These are phyloP conservation scores for Vanilla planifolia DNA, from an alignment of 106 monocot species.

Conservation along the genomic window DNA sequence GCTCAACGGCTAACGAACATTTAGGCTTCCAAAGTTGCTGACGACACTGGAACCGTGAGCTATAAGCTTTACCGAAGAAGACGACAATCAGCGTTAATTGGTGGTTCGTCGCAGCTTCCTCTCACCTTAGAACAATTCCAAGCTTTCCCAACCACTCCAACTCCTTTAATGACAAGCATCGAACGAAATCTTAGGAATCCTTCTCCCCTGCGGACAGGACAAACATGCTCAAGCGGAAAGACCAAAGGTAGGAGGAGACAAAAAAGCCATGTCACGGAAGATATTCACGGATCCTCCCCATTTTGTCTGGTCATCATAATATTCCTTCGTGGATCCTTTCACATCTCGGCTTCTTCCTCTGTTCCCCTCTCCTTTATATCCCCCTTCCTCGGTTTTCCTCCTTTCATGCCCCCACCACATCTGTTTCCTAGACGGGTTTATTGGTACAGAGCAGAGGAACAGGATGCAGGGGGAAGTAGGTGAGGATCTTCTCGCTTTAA, in stretches of 20 bases:
- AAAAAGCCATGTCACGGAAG: constrained; percentile 3
- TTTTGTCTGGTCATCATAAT: background rate
- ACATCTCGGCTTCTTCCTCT: background rate
- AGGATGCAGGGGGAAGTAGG: constrained; percentile 22
- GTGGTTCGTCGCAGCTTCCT: constrained; percentile 3
- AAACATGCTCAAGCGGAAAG: too few relatives aligned
- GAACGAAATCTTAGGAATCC: background rate
- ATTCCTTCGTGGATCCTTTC: background rate
- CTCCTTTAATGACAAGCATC: background rate
- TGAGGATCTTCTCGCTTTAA: constrained; percentile 39
- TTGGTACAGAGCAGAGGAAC: background rate
- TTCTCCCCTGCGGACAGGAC: too few relatives aligned
- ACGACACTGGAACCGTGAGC: background rate
- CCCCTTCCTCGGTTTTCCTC: background rate
- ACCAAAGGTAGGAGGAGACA: background rate
- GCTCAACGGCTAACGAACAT: background rate
- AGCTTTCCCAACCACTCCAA: constrained; percentile 6
- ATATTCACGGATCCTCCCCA: constrained; percentile 1
- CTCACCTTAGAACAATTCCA: background rate
- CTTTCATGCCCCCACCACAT: background rate
- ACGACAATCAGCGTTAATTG: constrained; percentile 1
- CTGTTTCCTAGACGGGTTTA: background rate
- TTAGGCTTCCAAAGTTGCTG: background rate
- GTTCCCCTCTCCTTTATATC: constrained; percentile 6
- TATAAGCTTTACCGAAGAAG: background rate